Base-by-base conservation (phyloP, 2,329 filamentous ascomycete genomes). In the Botrytis paeoniae region DNA sequence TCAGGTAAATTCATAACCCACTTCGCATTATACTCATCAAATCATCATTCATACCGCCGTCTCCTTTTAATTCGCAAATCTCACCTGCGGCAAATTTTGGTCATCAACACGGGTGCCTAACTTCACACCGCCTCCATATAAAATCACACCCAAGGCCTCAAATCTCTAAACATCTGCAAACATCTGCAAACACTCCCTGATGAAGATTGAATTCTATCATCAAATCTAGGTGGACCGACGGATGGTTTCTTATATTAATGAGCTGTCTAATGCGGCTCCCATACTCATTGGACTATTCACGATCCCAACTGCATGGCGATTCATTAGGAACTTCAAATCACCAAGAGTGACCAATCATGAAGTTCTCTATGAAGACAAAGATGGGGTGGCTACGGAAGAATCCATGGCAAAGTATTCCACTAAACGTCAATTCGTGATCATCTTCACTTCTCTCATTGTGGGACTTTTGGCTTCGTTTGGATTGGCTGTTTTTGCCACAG, bases 351-450 rank as follows among this genome's bases (percentile, higher is more conserved):
- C 70, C 63, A 71, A 70, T 73, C 64, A 72, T 10, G 74, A 73
- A 37, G 71, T 12, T 14, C 7, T 79, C 4, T 94, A 94, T 78
- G 84, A 90, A 76, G 92, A 94, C 79, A 82, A 85, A 73, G 92
- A 94, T 81, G 92, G 92, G 70, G 85, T 85, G 75, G 91, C 90
- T 57, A 91, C 88, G 0, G 85, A 87, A 65, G 89, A 91, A 78
- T 89, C 89, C 3, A 80, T 89, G 71, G 84, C 85, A 35, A 84
- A 85, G 45, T 93, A 91, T 79, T 91, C 90, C 45, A 87, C 88
- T 77, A 87, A 83, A 73, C 77, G 84, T 73, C 85, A 88, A 74
- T 91, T 90, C 78, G 75, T 83, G 14, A 80, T 84, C 43, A 83
- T 92, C 61, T 80, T 89, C 18, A 41, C 88, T 14, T 83, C 87